A percentile compares a stretch with the other conserved stretches of the same genome.
phyloP scores from a whole-genome alignment of 129 eudicot genomes.

The Cynara cardunculus region DNA sequence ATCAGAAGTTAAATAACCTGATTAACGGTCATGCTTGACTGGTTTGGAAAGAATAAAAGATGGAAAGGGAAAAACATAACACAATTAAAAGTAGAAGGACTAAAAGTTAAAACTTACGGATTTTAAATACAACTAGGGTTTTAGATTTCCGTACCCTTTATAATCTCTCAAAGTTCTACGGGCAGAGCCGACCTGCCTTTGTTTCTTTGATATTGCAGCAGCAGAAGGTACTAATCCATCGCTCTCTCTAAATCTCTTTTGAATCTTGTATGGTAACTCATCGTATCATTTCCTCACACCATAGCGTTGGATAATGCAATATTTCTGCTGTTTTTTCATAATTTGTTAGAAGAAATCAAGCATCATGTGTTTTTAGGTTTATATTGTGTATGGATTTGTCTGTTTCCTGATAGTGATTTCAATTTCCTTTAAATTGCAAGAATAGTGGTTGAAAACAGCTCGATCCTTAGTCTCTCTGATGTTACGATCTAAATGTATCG shows the following conservation, averaged over 20 bases:
- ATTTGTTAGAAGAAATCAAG: neutral
- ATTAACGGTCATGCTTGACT: too few species aligned
- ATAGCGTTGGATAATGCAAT: neutral
- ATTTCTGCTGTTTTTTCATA: neutral
- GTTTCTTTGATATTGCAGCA: constrained; percentile 17
- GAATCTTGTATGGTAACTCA: neutral
- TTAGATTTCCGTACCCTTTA: constrained; percentile 17
- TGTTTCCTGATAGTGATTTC: neutral
- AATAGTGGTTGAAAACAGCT: neutral
- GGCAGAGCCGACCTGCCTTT: constrained; percentile 1
- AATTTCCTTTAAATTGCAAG: neutral
- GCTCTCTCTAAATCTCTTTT: neutral
- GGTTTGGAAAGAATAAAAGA: neutral
- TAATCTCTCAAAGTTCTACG: constrained; percentile 25
- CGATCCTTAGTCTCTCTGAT: neutral
- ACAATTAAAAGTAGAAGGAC: constrained; percentile 13
- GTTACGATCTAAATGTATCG: neutral
- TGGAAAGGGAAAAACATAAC: neutral
- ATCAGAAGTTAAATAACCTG: neutral
- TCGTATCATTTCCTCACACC: neutral
- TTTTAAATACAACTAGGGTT: constrained; percentile 19
- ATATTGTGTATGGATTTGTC: neutral
- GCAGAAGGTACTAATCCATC: constrained; percentile 13
- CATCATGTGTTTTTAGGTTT: neutral
- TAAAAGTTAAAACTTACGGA: neutral